These are phyloP conservation scores for Climacium dendroides DNA, from an alignment of 225 moss, liverwort and hornwort genomes.

Conservation along the genomic window DNA sequence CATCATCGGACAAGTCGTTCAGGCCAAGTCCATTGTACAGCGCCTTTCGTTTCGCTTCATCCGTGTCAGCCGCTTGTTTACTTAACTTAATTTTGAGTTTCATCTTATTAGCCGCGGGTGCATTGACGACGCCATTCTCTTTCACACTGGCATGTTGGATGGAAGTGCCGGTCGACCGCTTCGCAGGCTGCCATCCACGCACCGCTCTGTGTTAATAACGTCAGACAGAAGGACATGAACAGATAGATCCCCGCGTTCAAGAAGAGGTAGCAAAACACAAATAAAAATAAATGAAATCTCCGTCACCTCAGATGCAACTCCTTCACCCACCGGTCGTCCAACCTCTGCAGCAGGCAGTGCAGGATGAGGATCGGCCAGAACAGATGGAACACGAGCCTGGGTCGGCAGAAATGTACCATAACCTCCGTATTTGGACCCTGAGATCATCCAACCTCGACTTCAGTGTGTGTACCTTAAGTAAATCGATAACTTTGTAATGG, in stretches of 20 bases:
- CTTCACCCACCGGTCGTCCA: conserved; percentile 36
- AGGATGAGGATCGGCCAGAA: conserved; percentile 45
- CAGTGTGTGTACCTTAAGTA: conserved; percentile 4
- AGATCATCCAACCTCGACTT: conserved; percentile 26
- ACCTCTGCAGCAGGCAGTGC: conserved; percentile 33
- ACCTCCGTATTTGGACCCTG: conserved; percentile 71
- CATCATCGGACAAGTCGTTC: conserved; percentile 56
- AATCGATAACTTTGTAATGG: neutral
- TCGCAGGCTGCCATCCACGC: conserved; percentile 53
- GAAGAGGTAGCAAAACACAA: neutral
- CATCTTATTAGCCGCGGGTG: conserved; percentile 13
- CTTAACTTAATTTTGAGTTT: conserved; percentile 33
- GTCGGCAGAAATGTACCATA: conserved; percentile 97
- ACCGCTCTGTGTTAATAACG: conserved; percentile 2
- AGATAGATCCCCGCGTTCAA: neutral
- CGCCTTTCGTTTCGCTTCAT: conserved; percentile 48
- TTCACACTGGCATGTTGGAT: conserved; percentile 7
- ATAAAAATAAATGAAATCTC: neutral
- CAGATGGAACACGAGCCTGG: conserved; percentile 65
- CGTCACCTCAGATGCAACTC: conserved; percentile 56
- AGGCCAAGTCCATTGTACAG: conserved; percentile 71
- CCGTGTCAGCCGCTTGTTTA: conserved; percentile 12
- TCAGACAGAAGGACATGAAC: neutral
- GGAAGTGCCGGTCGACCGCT: conserved; percentile 29
- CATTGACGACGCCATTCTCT: conserved; percentile 39